Evolutionary conservation across 1,284 basidiomycete species (phyloP), one percentile per base, ranked within the genome.

Genomic region (Tilletiopsis washingtonensis): DNA sequence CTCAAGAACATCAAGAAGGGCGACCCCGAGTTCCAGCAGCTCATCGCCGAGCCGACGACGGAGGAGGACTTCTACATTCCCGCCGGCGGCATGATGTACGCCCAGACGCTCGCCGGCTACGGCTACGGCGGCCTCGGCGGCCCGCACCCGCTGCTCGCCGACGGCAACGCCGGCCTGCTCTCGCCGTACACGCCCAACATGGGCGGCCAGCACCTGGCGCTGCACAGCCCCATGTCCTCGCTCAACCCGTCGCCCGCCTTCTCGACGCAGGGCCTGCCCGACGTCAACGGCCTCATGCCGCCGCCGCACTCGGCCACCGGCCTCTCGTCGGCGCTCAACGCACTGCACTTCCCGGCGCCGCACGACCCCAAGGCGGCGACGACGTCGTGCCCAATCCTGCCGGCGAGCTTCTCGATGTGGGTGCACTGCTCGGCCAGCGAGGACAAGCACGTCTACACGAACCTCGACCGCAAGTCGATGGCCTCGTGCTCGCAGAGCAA

Each of bases 21-120:
- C 34, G 75, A 77, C 44, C 53, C 63, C 6, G 71, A 73, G 38
- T 72, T 72, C 49, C 67, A 67, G 44, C 66, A 72, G 53, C 63
- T 72, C 32, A 72, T 72, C 42, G 60, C 67, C 27, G 70, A 72
- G 47, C 70, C 70, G 23, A 59, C 53, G 29, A 57, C 53, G 29
- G 70, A 71, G 48, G 70, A 69, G 42, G 69, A 73, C 54, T 73
- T 70, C 45, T 73, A 69, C 59, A 70, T 69, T 29, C 70, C 70
- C 43, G 70, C 70, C 27, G 70, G 70, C 41, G 70, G 70, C 11
- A 69, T 70, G 65, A 69, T 70, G 64, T 73, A 71, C 53, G 67
- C 68, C 14, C 67, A 66, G 46, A 62, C 67, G 15, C 56, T 71
- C 4, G 64, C 70, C 27, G 61, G 64, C 40, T 73, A 72, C 49